These are phyloP conservation scores for Ganoderma boninense DNA, from an alignment of 1,284 basidiomycete genomes.

Conservation along the genomic window DNA sequence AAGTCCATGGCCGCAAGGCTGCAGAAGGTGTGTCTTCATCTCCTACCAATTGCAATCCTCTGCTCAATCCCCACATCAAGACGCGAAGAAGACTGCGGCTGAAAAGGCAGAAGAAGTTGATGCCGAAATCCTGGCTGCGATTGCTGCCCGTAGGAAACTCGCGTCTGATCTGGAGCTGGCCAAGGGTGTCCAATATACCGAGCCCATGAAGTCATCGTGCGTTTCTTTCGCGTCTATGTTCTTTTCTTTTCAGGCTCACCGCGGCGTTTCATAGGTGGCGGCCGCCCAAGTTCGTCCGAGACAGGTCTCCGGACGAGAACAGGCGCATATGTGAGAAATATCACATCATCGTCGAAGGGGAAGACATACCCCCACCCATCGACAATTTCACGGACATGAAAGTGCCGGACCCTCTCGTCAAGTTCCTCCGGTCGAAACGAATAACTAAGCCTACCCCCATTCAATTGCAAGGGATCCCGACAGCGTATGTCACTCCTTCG, in stretches of 20 bases:
- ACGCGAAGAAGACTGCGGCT: conserved; percentile 84
- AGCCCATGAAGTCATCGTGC: conserved; percentile 85
- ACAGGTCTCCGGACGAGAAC: conserved; percentile 75
- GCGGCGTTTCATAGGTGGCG: conserved; percentile 70
- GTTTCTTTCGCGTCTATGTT: conserved; percentile 35
- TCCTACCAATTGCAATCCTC: conserved; percentile 5
- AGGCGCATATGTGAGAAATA: conserved; percentile 85
- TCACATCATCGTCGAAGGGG: conserved; percentile 93
- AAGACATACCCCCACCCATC: conserved; percentile 94
- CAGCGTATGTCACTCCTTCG: conserved; percentile 68
- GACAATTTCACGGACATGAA: conserved; percentile 98
- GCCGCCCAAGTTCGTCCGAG: conserved; percentile 86
- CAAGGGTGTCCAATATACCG: conserved; percentile 90
- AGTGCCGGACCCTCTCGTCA: conserved; percentile 86
- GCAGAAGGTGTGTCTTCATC: conserved; percentile 69
- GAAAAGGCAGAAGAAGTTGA: conserved; percentile 91
- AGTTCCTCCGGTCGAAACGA: conserved; percentile 84
- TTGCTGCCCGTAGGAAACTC: conserved; percentile 90
- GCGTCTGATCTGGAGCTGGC: conserved; percentile 94
- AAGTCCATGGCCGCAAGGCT: conserved; percentile 86
- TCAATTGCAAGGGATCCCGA: conserved; percentile 96
- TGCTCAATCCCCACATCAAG: conserved; percentile 48
- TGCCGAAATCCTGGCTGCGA: conserved; percentile 90
- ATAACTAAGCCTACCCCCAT: conserved; percentile 94
- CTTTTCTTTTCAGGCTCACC: conserved; percentile 11